Base-by-base conservation (phyloP, 2,329 filamentous ascomycete species). In the Sordariomycetes sp. region DNA sequence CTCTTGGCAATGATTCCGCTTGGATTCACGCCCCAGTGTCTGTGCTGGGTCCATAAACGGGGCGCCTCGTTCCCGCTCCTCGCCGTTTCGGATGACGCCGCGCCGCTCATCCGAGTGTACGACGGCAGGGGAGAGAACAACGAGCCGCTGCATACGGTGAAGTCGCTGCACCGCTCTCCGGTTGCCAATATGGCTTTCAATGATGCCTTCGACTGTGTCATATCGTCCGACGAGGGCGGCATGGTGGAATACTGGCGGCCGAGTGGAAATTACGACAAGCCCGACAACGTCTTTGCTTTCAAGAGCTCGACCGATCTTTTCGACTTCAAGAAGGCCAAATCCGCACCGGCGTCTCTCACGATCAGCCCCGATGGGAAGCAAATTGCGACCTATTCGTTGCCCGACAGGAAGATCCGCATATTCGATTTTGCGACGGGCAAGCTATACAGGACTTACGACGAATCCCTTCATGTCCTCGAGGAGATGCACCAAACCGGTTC, bases 231-330 rank as follows among this genome's bases (percentile, higher is more conserved):
- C 64, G 86, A 93, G 64, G 83, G 83, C 58, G 93, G 94, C 25
- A 97, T 97, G 93, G 70, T 99, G 11, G 94, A 99, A 71, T 99
- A 99, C 73, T 99, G 94, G 94, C 82, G 83, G 59, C 91, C 94
- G 0, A 82, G 81, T 61, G 85, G 83, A 1, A 85, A 77, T 46
- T 97, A 90, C 69, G 90, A 96, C 66, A 97, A 97, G 71, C 94
- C 94, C 0, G 86, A 91, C 64, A 90, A 84, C 57, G 91, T 99
- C 20, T 99, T 96, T 69, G 82, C 90, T 64, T 89, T 91, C 74
- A 99, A 99, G 74, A 96, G 90, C 68, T 87, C 89, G 1, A 99
- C 94, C 2, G 94, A 89, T 66, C 79, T 99, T 1, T 99, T 97
- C 67, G 93, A 96, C 57, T 97, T 99, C 76, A 97, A 96, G 68